Base-by-base conservation (phyloP, 192 early-diverging fungal species). In the Lobosporangium transversale region DNA sequence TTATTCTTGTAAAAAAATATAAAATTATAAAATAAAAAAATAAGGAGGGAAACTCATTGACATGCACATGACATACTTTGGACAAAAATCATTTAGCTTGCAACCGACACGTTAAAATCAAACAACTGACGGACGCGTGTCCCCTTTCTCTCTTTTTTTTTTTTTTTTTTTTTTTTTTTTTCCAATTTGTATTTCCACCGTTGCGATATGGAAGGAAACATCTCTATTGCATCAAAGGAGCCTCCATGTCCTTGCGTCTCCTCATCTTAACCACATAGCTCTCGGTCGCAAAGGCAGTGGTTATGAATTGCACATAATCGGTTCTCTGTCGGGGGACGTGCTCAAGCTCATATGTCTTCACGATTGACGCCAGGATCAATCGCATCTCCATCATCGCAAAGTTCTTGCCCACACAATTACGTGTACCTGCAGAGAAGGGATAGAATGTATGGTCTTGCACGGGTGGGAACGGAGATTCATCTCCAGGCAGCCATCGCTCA, bases 381-480 rank as follows among this genome's bases (percentile, higher is more conserved):
- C 79, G 69, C 79, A 89, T 84, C 68, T 87, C 85, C 62, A 79
- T 80, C 53, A 66, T 57, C 9, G 79, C 80, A 70, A 86, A 86
- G 36, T 76, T 78, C 65, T 80, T 86, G 58, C 85, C 85, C 9
- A 86, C 74, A 52, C 85, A 86, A 50, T 82, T 81, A 21, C 81
- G 56, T n/a, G 79, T 64, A 40, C 84, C 84, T 7, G 65, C 61
- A 31, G 82, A 84, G 54, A 85, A 85, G 8, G 82, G 82, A n/a
- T 70, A 79, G 21, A 82, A 83, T 9, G 78, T 79, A 33, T 68
- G 74, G 33, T 75, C 62, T 29, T 81, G 67, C 37, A 75, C 36
- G 8, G 48, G 49, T 15, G 73, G 32, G 56, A 65, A 73, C 3
- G 62, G 61, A 0, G 70, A 62, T 14, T n/a, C n/a, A n/a, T 73